Evolutionary conservation across 139 green algal species (phyloP), one percentile per base, ranked within the genome.

Genomic region (Yamagishiella unicocca): DNA sequence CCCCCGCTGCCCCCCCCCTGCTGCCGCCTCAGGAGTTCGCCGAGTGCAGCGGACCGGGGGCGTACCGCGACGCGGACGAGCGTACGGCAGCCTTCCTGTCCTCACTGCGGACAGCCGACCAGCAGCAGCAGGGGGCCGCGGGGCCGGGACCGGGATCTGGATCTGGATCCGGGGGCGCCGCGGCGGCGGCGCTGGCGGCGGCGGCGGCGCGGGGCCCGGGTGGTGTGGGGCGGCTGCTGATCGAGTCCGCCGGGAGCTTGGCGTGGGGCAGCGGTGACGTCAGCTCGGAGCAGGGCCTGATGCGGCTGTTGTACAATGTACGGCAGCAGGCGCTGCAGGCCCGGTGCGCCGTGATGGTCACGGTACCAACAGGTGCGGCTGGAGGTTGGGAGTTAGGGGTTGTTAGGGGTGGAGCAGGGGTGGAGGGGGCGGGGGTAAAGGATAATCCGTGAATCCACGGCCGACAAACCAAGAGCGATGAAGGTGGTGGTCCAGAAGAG

Each of bases 231-330:
- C 85, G 94, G 33, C 64, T 96, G 29, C 91, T 92, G 6, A 84
- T 96, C 1, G 86, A 96, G 83, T 95, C 90, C 0, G 74, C 95
- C 1, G 93, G 91, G 0, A 62, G 64, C 4, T 55, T 86, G 8
- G 83, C 42, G 1, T 96, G 94, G 93, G 84, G 85, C 33, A 35
- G 42, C 21, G 61, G 74, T 45, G 55, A 40, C 37, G 46, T 83
- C 50, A 37, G 82, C 29, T 25, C 58, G 61, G 85, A 68, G 38
- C 37, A 88, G 27, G 54, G 38, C 29, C 73, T 88, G 54, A 38
- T 82, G 37, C 84, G 84, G 67, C 54, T 94, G 61, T 43, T 91
- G 61, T 67, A 58, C 72, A 72, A 64, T n/a, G 42, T 93, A 79
- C 85, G 89, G 29, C 66, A 64, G 1, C 17, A 66, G 35, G 72